These are phyloP conservation scores for Plasmodium vivax DNA, from an alignment of 169 alveolate genomes.

Conservation along the genomic window DNA sequence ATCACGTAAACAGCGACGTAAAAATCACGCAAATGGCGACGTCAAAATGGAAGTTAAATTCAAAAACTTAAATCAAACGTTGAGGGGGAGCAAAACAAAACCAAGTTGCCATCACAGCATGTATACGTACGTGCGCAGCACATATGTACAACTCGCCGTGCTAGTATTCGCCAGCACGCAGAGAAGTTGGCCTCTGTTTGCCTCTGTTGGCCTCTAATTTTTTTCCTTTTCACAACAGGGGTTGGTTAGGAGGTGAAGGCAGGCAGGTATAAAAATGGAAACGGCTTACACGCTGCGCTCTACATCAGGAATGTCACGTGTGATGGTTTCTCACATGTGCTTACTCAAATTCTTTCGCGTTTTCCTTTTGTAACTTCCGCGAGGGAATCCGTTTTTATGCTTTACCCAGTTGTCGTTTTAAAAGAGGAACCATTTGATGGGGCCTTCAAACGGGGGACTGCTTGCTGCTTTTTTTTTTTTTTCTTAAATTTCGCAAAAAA, in stretches of 20 bases:
- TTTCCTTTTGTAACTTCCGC: neutral
- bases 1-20: neutral
- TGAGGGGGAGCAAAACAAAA: neutral
- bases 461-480: neutral
- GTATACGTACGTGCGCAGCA: neutral
- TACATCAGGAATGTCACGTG: neutral
- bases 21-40: neutral
- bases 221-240: neutral
- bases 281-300: neutral
- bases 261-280: neutral
- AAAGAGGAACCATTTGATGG: neutral
- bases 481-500: too few relatives aligned
- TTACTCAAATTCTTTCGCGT: neutral
- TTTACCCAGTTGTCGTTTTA: neutral
- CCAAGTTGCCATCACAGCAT: neutral
- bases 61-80: neutral
- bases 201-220: too few relatives aligned
- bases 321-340: neutral
- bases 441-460: neutral
- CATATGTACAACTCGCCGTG: neutral
- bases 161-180: neutral
- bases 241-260: neutral
- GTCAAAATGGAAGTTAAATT: neutral
- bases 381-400: neutral
- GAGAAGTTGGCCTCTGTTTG: neutral